Evolutionary conservation across 148 eudicot species (phyloP).

Genomic region (Vaccinium vitisidaea): DNA sequence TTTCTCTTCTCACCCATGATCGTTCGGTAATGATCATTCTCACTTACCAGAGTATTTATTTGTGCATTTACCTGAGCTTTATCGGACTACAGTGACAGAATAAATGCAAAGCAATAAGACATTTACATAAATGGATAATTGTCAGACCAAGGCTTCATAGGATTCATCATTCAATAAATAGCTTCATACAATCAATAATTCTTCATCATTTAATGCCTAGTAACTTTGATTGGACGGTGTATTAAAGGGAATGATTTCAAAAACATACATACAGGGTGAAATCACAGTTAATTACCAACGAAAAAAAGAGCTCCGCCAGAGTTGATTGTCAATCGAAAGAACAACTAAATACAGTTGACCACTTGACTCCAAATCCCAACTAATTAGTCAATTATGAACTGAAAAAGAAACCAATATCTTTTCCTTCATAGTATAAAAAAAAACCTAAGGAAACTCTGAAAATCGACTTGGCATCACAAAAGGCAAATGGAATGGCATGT

Average conservation of each 20-base stretch:
- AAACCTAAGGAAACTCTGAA: not conserved
- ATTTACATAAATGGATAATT: not conserved
- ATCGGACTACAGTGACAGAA: constrained; percentile 43
- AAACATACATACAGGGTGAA: not conserved
- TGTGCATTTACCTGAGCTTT: constrained; percentile 40
- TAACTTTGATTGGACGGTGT: not conserved
- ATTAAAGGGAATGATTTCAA: not conserved
- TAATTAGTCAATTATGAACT: not conserved
- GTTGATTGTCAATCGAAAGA: not conserved
- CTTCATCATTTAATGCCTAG: not conserved
- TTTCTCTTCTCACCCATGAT: constrained; percentile 68
- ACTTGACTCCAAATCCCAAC: not conserved
- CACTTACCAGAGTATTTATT: constrained; percentile 42
- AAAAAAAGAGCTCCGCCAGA: not conserved
- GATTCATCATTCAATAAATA: not conserved
- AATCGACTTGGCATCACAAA: not conserved
- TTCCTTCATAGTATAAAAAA: not conserved
- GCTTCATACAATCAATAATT: not conserved
- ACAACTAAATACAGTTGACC: not conserved
- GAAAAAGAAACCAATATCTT: not conserved
- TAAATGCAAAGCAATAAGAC: not conserved
- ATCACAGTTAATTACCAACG: not conserved
- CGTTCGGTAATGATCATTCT: constrained; percentile 47
- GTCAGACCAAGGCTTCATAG: not conserved
- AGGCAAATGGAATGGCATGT: not conserved